Percentiles rank a stretch among this genome's conserved stretches.
These are phyloP conservation scores for Monilinia fructigena DNA, from an alignment of 2,329 filamentous ascomycete genomes.

Conservation along the genomic window DNA sequence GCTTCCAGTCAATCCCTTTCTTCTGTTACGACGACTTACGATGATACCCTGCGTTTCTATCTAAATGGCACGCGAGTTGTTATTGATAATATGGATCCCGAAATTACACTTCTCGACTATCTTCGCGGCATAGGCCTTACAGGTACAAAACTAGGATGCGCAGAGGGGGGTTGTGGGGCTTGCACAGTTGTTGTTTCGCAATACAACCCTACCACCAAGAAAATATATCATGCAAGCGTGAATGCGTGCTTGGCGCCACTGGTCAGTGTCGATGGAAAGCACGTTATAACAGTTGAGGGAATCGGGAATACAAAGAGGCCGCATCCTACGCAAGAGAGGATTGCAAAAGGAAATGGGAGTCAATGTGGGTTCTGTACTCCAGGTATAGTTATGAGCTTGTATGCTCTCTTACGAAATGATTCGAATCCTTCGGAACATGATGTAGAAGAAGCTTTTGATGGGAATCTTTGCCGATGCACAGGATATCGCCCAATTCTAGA, in stretches of 20 bases:
- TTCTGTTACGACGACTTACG: slow-evolving; percentile 71
- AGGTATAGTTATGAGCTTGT: slow-evolving; percentile 96
- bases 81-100: slow-evolving; percentile 84
- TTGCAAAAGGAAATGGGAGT: slow-evolving; percentile 87
- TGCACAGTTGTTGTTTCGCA: slow-evolving; percentile 95
- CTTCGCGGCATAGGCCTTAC: slow-evolving; percentile 89
- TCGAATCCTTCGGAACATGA: slow-evolving; percentile 74
- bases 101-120: slow-evolving; percentile 89
- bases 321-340: slow-evolving; percentile 85
- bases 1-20: slow-evolving; percentile 46
- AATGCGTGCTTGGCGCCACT: slow-evolving; percentile 94
- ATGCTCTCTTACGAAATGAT: slow-evolving; percentile 86
- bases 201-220: slow-evolving; percentile 78
- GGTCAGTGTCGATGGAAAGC: slow-evolving; percentile 91
- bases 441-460: slow-evolving; percentile 94
- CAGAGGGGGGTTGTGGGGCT: slow-evolving; percentile 93
- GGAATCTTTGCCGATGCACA: slow-evolving; percentile 91
- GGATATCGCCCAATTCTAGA: slow-evolving; percentile 93
- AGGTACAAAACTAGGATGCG: slow-evolving; percentile 94
- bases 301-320: slow-evolving; percentile 86
- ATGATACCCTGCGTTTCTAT: slow-evolving; percentile 88
- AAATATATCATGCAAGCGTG: slow-evolving; percentile 93
- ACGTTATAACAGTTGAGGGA: slow-evolving; percentile 96
- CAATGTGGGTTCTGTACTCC: slow-evolving; percentile 95
- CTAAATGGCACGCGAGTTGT: slow-evolving; percentile 90